Percentiles rank a stretch among this genome's conserved stretches.
phyloP scores from a whole-genome alignment of 2,329 filamentous ascomycete genomes.

The Botrytis porri region DNA sequence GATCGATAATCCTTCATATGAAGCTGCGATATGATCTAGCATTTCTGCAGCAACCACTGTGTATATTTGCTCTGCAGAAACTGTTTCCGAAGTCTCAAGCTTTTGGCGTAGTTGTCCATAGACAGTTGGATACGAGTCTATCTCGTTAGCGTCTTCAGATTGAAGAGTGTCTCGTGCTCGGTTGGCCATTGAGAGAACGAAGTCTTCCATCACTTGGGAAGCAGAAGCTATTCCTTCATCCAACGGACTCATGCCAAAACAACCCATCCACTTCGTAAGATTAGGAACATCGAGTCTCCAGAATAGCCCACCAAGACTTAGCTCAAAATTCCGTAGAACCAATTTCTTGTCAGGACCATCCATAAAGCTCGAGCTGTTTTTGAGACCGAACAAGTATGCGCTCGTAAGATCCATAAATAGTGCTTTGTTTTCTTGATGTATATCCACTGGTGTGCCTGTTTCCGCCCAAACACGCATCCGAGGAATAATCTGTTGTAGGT shows the following conservation, averaged over 20 bases:
- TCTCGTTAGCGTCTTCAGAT: not conserved
- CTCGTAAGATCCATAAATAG: slow-evolving; percentile 5
- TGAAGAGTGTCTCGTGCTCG: not conserved
- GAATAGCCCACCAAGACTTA: not conserved
- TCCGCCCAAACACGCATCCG: not conserved
- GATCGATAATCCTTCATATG: slow-evolving; percentile 71
- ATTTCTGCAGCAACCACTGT: slow-evolving; percentile 60
- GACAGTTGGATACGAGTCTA: not conserved
- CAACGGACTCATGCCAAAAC: not conserved
- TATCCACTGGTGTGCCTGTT: not conserved
- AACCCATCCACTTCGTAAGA: not conserved
- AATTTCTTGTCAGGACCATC: not conserved
- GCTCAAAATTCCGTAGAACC: not conserved
- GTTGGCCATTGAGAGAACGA: not conserved
- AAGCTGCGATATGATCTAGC: slow-evolving; percentile 71
- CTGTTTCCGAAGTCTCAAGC: not conserved
- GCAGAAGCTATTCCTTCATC: not conserved
- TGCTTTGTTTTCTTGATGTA: not conserved
- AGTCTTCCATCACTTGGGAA: not conserved
- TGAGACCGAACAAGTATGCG: not conserved
- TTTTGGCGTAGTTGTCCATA: not conserved
- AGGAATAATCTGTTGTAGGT: not conserved
- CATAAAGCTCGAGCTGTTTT: not conserved
- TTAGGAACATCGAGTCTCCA: not conserved
- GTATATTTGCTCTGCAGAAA: slow-evolving; percentile 13